phyloP scores from a whole-genome alignment of 495 filamentous ascomycete species.

The Annulohypoxylon stygium region DNA sequence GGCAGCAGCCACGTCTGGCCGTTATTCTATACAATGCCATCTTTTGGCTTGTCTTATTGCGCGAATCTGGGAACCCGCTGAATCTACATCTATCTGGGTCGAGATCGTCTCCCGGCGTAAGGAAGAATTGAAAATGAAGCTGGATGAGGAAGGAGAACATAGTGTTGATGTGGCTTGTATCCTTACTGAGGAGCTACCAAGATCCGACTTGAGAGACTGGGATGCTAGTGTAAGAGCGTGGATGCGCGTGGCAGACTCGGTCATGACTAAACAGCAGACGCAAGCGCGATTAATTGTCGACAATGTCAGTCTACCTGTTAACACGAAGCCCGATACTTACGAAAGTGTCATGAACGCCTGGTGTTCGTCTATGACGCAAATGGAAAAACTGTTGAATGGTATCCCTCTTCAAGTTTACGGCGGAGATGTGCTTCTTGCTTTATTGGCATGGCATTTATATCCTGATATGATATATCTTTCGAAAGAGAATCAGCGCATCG shows the following conservation, averaged over 20 bases:
- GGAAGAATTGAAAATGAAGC: slow-evolving; percentile 23
- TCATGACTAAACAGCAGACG: slow-evolving; percentile 43
- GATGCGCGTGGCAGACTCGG: slow-evolving; percentile 50
- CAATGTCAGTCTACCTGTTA: slow-evolving; percentile 51
- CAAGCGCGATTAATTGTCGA: slow-evolving; percentile 55
- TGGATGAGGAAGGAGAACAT: slow-evolving; percentile 20
- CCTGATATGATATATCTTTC: slow-evolving; percentile 47
- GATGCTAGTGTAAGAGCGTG: slow-evolving; percentile 56
- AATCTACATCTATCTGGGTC: slow-evolving; percentile 55
- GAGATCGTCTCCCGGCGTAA: slow-evolving; percentile 49
- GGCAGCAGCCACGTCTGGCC: slow-evolving; percentile 57
- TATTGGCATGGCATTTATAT: slow-evolving; percentile 58
- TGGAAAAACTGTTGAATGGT: slow-evolving; percentile 35
- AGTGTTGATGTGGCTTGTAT: slow-evolving; percentile 3
- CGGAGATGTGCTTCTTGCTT: slow-evolving; percentile 50
- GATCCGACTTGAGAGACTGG: slow-evolving; percentile 52
- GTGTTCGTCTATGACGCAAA: slow-evolving; percentile 39
- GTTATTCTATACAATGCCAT: slow-evolving; percentile 46
- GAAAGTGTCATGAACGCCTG: slow-evolving; percentile 51
- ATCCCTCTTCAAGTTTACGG: slow-evolving; percentile 39
- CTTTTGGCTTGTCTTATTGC: slow-evolving; percentile 57
- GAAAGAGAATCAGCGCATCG: not conserved
- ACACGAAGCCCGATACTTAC: slow-evolving; percentile 37
- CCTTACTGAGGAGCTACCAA: slow-evolving; percentile 30
- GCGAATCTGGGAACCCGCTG: slow-evolving; percentile 40